Base-by-base conservation (phyloP, 2,329 filamentous ascomycete genomes). In the Nothopassalora personata region DNA sequence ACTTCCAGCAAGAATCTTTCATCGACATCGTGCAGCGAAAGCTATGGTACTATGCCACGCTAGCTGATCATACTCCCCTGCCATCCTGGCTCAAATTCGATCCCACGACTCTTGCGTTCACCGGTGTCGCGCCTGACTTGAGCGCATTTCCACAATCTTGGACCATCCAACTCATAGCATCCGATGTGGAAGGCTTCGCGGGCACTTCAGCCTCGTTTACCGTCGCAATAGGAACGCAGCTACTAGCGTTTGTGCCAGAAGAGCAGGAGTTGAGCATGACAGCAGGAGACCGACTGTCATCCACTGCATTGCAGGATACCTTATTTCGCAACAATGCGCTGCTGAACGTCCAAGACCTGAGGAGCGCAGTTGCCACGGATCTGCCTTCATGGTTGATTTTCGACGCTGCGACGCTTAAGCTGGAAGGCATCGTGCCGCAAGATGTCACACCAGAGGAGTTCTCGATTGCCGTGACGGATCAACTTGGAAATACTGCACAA, bases 1-100 rank as follows among this genome's bases (percentile, higher is more conserved):
- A 83, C 8, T 78, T 80, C 53, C 66, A 72, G 10, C 66, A 61
- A 11, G 68, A 74, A 18, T 90, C 87, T 0, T 96, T 96, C 71
- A 77, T 81, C 46, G 74, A 76, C 0, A 75, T 79, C 3, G 63
- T 70, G 13, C 65, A 67, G 48, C 73, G 74, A 15, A 79, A 86
- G 53, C 84, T 85, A 27, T 76, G 76, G 59, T 96, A 91, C 72
- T 93, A 94, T 70, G 89, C 90, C 8, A 85, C 88, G 3, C 88
- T 89, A 4, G 80, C 79, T 5, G 83, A 93, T 68, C 89, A 89
- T 68, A 89, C 88, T n/a, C 91, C 91, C 36, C 76, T 96, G 36
- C 91, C 91, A 19, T 86, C 90, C 0, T 96, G 91, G 91, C 77
- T 96, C 48, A 76, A 77, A n/a, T 96, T 96, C 68, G 83, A 94